Conservation (phyloP, 1,284 basidiomycete genomes). For the Phylloboletellus chloephorus region DNA sequence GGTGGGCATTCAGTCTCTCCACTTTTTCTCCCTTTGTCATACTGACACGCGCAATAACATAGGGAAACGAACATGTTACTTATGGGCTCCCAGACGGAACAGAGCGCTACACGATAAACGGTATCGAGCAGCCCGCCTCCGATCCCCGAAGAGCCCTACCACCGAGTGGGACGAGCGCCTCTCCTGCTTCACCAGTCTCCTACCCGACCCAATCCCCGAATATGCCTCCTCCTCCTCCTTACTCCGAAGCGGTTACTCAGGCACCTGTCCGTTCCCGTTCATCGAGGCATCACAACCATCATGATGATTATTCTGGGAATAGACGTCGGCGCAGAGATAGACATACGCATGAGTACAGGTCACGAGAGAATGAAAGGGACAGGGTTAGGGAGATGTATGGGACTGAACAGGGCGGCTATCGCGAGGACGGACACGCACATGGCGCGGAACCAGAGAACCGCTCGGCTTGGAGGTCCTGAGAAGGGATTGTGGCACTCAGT, state of each 20-base stretch:
- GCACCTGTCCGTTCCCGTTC: constrained; percentile 16
- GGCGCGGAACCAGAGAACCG: not conserved
- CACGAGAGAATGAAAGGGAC: constrained; percentile 10
- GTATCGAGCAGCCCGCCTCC: constrained; percentile 49
- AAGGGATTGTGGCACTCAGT: not conserved
- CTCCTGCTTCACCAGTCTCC: constrained; percentile 5
- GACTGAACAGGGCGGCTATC: constrained; percentile 4
- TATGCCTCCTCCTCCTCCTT: constrained; percentile 19
- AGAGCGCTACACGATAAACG: constrained; percentile 61
- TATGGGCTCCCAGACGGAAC: constrained; percentile 61
- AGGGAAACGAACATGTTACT: constrained; percentile 72
- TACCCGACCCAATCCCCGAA: constrained; percentile 2
- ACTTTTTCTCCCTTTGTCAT: constrained; percentile 12
- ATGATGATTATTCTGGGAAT: constrained; percentile 9
- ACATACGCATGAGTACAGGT: constrained; percentile 11
- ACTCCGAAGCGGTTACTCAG: constrained; percentile 18
- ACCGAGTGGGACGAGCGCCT: constrained; percentile 1
- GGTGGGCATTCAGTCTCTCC: constrained; percentile 33
- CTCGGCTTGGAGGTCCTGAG: constrained; percentile 18
- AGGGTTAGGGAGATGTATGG: constrained; percentile 11
- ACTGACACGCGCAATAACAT: constrained; percentile 8
- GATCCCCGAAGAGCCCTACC: constrained; percentile 13
- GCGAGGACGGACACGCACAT: constrained; percentile 6
- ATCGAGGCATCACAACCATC: constrained; percentile 17
- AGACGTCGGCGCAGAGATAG: constrained; percentile 13